These are phyloP conservation scores for Blastocrithidia nonstop DNA, from an alignment of 208 protist genomes.

Conservation along the genomic window DNA sequence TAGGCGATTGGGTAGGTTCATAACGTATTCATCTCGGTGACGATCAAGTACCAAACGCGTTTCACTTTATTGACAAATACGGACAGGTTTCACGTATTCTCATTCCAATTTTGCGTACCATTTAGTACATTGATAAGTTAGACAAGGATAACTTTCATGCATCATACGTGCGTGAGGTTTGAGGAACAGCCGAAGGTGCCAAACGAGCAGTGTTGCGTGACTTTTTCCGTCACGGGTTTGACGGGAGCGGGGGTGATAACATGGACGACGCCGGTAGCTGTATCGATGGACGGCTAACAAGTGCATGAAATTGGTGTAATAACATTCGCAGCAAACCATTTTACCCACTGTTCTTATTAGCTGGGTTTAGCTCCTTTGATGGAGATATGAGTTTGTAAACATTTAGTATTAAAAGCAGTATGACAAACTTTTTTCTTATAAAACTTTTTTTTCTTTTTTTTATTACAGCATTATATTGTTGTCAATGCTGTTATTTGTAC, in stretches of 20 bases:
- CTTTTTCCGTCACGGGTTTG: conserved; percentile 93
- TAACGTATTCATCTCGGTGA: conserved; percentile 95
- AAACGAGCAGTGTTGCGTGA: conserved; percentile 84
- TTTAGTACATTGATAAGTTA: conserved; percentile 75
- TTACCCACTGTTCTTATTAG: conserved; percentile 91
- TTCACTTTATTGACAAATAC: conserved; percentile 98
- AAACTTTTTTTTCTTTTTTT: conserved; percentile 1
- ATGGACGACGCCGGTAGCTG: conserved; percentile 95
- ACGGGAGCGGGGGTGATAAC: conserved; percentile 93
- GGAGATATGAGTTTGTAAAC: conserved; percentile 86
- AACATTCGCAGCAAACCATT: conserved; percentile 90
- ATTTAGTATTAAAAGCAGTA: neutral
- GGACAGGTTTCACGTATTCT: conserved; percentile 93
- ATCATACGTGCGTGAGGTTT: conserved; percentile 75
- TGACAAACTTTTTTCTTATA: conserved; percentile 4
- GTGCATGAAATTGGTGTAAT: conserved; percentile 96
- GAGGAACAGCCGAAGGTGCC: conserved; percentile 37
- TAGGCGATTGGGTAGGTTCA: conserved; percentile 82
- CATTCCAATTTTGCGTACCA: conserved; percentile 84
- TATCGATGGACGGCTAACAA: conserved; percentile 95
- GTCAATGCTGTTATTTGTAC: no score
- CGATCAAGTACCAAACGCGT: conserved; percentile 95
- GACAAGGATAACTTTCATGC: conserved; percentile 18
- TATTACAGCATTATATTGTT: conserved; percentile 1
- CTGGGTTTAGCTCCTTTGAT: conserved; percentile 95